These are phyloP conservation scores for Scenedesmus sp. DNA, from an alignment of 163 green algal species.

Conservation along the genomic window DNA sequence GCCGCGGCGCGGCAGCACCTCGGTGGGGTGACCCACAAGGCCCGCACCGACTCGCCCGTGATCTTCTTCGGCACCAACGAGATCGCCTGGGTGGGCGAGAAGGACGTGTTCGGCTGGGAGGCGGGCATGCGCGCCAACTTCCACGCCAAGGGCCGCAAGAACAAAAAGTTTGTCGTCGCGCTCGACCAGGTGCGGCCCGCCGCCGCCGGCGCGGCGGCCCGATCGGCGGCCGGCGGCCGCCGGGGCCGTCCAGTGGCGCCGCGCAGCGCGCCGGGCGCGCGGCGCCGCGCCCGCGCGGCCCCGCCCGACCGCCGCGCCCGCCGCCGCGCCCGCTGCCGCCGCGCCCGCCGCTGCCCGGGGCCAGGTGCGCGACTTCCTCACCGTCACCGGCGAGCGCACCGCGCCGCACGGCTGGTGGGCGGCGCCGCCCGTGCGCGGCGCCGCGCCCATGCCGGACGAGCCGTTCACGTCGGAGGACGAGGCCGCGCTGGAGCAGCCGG, in stretches of 20 bases:
- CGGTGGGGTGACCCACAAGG: conserved; percentile 38
- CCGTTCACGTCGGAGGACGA: conserved; percentile 25
- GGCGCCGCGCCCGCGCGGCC: neutral
- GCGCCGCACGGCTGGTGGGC: conserved; percentile 65
- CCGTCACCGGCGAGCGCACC: conserved; percentile 48
- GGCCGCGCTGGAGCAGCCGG: conserved; percentile 8
- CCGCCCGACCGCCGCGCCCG: no score
- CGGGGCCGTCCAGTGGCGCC: no score
- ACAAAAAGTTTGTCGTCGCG: conserved; percentile 57
- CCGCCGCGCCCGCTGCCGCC: no score
- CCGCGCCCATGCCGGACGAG: conserved; percentile 10
- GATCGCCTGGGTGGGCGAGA: conserved; percentile 68
- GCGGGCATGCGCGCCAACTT: conserved; percentile 61
- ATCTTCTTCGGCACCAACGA: conserved; percentile 88
- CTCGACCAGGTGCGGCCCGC: conserved; percentile 55
- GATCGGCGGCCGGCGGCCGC: no score
- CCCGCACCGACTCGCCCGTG: conserved; percentile 56
- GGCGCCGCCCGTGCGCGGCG: conserved; percentile 38
- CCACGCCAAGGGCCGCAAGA: conserved; percentile 62
- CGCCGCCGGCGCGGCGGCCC: no score
- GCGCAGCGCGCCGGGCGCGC: no score
- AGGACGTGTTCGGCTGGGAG: conserved; percentile 58
- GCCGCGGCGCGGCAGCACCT: conserved; percentile 48
- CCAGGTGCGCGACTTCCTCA: conserved; percentile 62
- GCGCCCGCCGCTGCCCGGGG: neutral